Conservation (phyloP, 106 monocot species). For the Dendrobium nobile region DNA sequence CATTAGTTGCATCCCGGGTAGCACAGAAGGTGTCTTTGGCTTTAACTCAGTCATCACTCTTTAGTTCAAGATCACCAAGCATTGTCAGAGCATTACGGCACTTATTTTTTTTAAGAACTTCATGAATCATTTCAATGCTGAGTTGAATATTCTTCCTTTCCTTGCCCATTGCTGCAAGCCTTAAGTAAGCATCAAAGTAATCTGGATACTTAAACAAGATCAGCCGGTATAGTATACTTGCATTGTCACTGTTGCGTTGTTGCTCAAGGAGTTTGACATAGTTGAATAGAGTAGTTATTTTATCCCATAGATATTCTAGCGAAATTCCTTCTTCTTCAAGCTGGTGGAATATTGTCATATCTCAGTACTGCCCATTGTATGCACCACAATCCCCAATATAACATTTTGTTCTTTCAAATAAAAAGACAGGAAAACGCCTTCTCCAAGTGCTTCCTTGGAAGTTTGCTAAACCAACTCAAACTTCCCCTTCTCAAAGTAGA, state of each 20-base stretch:
- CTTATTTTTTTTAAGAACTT: conserved; percentile 88
- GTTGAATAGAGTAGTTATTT: conserved; percentile 85
- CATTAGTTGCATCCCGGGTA: conserved; percentile 85
- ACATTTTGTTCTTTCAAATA: conserved; percentile 38
- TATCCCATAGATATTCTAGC: conserved; percentile 75
- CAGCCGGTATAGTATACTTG: conserved; percentile 61
- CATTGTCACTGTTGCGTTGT: conserved; percentile 55
- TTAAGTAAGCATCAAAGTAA: conserved; percentile 88
- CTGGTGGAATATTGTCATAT: conserved; percentile 52
- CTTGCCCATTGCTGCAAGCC: conserved; percentile 87
- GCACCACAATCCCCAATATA: conserved; percentile 34
- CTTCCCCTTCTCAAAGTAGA: conserved; percentile 91
- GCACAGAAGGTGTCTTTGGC: conserved; percentile 88
- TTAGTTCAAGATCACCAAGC: conserved; percentile 88
- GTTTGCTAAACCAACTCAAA: conserved; percentile 92
- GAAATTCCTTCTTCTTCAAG: conserved; percentile 68
- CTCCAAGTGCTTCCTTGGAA: conserved; percentile 85
- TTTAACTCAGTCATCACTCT: conserved; percentile 89
- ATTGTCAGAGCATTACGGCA: conserved; percentile 83
- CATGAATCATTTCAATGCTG: conserved; percentile 80
- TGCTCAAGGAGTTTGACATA: conserved; percentile 87
- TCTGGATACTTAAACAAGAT: conserved; percentile 94
- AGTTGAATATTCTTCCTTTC: conserved; percentile 65
- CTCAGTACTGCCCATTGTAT: conserved; percentile 54
- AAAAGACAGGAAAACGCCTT: conserved; percentile 65